Evolutionary conservation across 2,329 filamentous ascomycete genomes (phyloP), one percentile per base, ranked within the genome.

Genomic region (Bipolaris gigantea): DNA sequence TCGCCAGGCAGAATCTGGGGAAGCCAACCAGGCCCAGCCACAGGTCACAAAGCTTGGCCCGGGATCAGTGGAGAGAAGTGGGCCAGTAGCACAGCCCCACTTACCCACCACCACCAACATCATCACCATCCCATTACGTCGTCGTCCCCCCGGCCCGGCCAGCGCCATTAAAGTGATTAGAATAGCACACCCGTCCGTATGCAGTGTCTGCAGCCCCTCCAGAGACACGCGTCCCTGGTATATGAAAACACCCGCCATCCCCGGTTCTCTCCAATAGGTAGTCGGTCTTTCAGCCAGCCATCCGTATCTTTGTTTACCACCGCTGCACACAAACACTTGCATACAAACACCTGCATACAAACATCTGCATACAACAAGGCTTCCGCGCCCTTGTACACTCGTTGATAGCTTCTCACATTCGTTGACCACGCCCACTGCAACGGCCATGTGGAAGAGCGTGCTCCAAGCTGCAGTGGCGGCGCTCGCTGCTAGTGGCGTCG

Each of bases 381-480:
- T 23, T 34, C 25, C 19, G 19, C 15, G 18, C 42, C 13, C 42
- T 35, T 16, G 42, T 35, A 51, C 36, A 34, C 54, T 51, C 53
- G 49, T 48, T 53, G 36, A 25, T 25, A n/a, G 16, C 8, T 27
- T 41, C 36, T 23, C 32, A 51, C 48, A 48, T 45, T 57, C 51
- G 50, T 45, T 60, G 45, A 36, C 35, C 30, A 19, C 30, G 19
- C 32, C 21, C 10, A 27, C 51, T 21, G 43, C 33, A n/a, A 42
- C 35, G 15, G 42, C 36, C 16, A 61, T 57, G 57, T 59, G 52
- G 52, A 61, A 56, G 50, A 48, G 49, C 21, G 32, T 47, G 13
- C 34, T 56, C n/a, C 56, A 54, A 21, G 56, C 60, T 30, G 60
- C 59, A 23, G 60, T 64, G 25, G 56, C 57, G n/a, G 48, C 65